Base-by-base conservation (phyloP, 768 basidiomycete species). In the Tylopilus rubrobrunneus region DNA sequence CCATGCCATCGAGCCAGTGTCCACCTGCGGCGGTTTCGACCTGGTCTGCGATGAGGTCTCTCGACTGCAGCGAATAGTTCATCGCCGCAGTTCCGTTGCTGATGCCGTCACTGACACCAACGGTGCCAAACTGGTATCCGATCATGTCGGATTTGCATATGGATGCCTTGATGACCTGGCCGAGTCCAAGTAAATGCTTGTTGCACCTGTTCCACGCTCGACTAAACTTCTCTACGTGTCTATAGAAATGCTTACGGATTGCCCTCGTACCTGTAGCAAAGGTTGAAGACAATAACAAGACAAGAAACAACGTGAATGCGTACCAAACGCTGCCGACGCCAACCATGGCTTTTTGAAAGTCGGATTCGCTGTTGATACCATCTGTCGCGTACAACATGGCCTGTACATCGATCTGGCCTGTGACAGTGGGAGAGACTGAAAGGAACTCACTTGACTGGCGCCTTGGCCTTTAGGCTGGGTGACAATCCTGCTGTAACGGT, bases 301-400 rank as follows among this genome's bases (percentile, higher is more conserved):
- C 36, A 19, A 51, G 36, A 6, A 58, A 48, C 37, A 29, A 46
- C 40, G 15, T n/a, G 57, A 27, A 45, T 19, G 41, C 74, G 86
- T 67, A 94, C 97, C 97, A 99, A 34, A 99, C 89, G 61, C 93
- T 96, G 10, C 86, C 97, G 27, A 99, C 85, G 47, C 97, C 97
- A 52, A 99, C 90, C 95, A 98, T 98, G 43, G 95, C 85, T 69
- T 96, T 98, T 65, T 90, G 76, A 57, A 99, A 89, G 75, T 99
- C 97, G 2, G 77, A 80, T 59, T 96, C 89, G 15, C 63, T 73
- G 25, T 79, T 74, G 56, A 99, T 81, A 29, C 92, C 95, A 34
- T 98, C 97, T 1, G 97, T 99, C n/a, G 94, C 97, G 72, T 94
- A 99, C 46, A 99, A 76, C 97, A 99, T 98, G 33, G 97, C 97